phyloP scores from a whole-genome alignment of 2,329 filamentous ascomycete species.

The Diaporthe sp. region DNA sequence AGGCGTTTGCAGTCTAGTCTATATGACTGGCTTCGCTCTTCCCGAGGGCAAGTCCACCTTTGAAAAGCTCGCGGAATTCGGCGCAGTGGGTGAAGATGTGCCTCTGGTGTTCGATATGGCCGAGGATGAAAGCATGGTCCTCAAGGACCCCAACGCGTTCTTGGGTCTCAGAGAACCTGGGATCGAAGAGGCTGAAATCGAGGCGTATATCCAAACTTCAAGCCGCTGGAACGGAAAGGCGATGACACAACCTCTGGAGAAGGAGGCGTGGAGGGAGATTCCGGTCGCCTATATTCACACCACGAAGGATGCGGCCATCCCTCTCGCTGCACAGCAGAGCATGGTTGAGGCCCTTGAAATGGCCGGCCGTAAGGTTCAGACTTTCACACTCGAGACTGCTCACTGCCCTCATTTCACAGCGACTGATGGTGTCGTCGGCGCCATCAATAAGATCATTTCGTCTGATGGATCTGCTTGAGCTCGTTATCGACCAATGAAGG shows the following conservation, averaged over 20 bases:
- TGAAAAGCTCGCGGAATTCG: neutral
- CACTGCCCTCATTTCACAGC: constrained; percentile 9
- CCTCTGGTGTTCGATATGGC: neutral
- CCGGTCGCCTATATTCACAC: constrained; percentile 9
- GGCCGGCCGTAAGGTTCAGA: neutral
- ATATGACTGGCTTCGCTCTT: constrained; percentile 1
- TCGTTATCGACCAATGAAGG: neutral
- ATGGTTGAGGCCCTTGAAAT: neutral
- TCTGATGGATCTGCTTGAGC: neutral
- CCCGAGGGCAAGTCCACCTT: neutral
- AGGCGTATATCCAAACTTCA: neutral
- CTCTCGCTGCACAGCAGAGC: neutral
- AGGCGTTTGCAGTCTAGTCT: neutral
- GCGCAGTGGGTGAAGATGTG: neutral
- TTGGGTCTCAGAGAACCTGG: neutral
- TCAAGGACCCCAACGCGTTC: neutral
- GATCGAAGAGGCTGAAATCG: neutral
- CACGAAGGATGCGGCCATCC: neutral
- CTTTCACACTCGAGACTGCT: neutral
- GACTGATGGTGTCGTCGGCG: neutral
- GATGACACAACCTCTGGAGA: neutral
- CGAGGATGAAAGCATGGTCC: neutral
- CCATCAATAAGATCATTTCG: neutral
- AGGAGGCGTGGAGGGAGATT: constrained; percentile 9
- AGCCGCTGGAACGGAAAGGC: constrained; percentile 7